Evolutionary conservation across 208 protist species (phyloP), one percentile per base, ranked within the genome.

Genomic region (Acanthamoeba rhysodes): DNA sequence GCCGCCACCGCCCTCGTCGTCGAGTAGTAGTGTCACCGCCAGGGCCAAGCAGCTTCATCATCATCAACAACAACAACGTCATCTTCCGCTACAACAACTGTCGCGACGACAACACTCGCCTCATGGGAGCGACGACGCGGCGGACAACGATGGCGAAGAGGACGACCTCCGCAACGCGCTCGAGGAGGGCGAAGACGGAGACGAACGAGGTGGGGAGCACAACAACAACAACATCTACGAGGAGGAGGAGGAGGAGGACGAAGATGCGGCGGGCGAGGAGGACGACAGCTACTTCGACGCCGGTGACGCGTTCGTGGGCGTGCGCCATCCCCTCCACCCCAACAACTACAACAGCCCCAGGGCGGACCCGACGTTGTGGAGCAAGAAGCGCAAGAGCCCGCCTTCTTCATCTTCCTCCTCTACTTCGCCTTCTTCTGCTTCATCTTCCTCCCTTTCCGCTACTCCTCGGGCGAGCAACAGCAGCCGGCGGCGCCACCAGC

Each of bases 81-180:
- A 45, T 45, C 41, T 45, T 45, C 41, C 41, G 41, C 41, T 45
- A 45, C 53, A 82, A 32, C 74, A 82, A 32, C 41, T 48, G 37
- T 82, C 16, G 76, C 76, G 34, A 59, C 37, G 24, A 18, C 41
- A 57, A 50, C 48, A 85, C 76, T 85, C 48, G 29, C 76, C 37
- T 16, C 76, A 85, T 34, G 76, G 29, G 12, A 85, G 76, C 76
- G 76, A 85, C 48, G 76, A 85, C 27, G 76, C 29, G 18, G 76
- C 27, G 41, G 48, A 59, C 45, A 41, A 59, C n/a, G 74, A 24
- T 27, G 74, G 18, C 24, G 74, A 48, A 37, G 74, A 48, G n/a
- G 74, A 57, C 53, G 53, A 57, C 53, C 53, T 57, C 12, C 53
- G 53, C 53, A 57, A 57, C 70, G 70, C 70, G 29, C 70, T 80